A percentile compares a stretch with the other conserved stretches of the same genome.
Evolutionary conservation across 2,329 filamentous ascomycete genomes (phyloP).

Genomic region (Hypoxylon sp.): DNA sequence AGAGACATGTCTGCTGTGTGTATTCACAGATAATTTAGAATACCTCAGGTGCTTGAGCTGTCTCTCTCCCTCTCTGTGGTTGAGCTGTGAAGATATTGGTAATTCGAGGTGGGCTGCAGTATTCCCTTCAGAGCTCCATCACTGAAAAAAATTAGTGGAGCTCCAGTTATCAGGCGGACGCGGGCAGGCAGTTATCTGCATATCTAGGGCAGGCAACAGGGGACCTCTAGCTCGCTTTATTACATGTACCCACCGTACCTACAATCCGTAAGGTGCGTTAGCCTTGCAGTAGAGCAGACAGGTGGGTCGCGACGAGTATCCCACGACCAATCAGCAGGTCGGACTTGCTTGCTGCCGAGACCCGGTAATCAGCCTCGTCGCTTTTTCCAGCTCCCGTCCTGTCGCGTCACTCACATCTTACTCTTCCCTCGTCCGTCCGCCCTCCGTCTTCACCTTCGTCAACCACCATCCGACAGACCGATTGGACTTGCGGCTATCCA

Average conservation of each 20-base stretch:
- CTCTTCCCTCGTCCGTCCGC: neutral
- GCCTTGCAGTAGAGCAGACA: neutral
- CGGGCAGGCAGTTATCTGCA: too few species aligned
- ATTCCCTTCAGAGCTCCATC: constrained; percentile 22
- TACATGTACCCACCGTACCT: neutral
- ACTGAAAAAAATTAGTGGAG: constrained; percentile 41
- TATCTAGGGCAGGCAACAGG: too few species aligned
- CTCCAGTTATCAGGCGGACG: constrained; percentile 30
- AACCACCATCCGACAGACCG: neutral
- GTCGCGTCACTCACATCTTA: neutral
- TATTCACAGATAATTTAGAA: neutral
- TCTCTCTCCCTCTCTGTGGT: constrained; percentile 1
- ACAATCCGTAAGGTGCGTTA: neutral
- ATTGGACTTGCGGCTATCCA: too few species aligned
- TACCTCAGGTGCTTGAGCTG: too few species aligned
- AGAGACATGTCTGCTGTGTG: constrained; percentile 76
- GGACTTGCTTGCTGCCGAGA: too few species aligned
- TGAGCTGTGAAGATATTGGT: constrained; percentile 1
- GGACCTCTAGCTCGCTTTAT: too few species aligned
- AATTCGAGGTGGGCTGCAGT: constrained; percentile 15
- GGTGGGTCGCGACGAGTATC: neutral
- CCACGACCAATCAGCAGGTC: too few species aligned
- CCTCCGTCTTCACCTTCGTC: neutral
- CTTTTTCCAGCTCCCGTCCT: too few species aligned
- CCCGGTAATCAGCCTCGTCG: too few species aligned